Conservation (phyloP, 1,284 basidiomycete genomes). For the Cryptococcus sp. region DNA sequence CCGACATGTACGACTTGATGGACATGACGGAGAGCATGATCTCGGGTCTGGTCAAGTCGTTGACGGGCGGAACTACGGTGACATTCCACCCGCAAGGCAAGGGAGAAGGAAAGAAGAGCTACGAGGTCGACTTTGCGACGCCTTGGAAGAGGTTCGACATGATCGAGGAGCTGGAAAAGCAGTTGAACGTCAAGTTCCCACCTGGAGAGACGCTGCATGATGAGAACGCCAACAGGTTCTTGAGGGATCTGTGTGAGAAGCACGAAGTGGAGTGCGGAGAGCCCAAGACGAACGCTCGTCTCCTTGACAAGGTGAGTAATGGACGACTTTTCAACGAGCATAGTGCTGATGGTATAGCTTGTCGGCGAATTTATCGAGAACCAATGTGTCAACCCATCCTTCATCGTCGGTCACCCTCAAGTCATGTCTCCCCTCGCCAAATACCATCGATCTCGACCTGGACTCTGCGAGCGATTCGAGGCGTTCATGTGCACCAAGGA, state of each 20-base stretch:
- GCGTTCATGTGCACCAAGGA: conserved; percentile 98
- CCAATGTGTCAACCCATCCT: conserved; percentile 91
- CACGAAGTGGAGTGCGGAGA: conserved; percentile 97
- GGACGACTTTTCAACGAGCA: neutral
- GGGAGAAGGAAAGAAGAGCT: conserved; percentile 59
- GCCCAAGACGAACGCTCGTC: conserved; percentile 88
- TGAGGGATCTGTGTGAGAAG: conserved; percentile 78
- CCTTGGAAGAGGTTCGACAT: conserved; percentile 99
- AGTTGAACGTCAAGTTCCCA: conserved; percentile 88
- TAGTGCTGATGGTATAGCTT: conserved; percentile 52
- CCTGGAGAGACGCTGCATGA: conserved; percentile 86
- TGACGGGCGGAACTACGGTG: conserved; percentile 75
- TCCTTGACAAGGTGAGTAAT: conserved; percentile 79
- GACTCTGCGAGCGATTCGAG: conserved; percentile 97
- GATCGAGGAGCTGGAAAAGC: conserved; percentile 93
- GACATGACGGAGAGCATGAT: conserved; percentile 90
- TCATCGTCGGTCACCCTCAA: conserved; percentile 98
- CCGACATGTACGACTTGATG: conserved; percentile 99
- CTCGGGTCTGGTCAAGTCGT: conserved; percentile 82
- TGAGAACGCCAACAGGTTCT: conserved; percentile 80
- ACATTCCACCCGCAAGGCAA: conserved; percentile 91
- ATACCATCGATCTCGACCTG: conserved; percentile 85
- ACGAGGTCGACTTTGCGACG: conserved; percentile 79
- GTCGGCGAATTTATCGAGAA: conserved; percentile 97
- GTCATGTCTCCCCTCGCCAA: conserved; percentile 99